A percentile compares a stretch with the other conserved stretches of the same genome.
Evolutionary conservation across 768 basidiomycete genomes (phyloP).

Genomic region (Trametopsis cervina): DNA sequence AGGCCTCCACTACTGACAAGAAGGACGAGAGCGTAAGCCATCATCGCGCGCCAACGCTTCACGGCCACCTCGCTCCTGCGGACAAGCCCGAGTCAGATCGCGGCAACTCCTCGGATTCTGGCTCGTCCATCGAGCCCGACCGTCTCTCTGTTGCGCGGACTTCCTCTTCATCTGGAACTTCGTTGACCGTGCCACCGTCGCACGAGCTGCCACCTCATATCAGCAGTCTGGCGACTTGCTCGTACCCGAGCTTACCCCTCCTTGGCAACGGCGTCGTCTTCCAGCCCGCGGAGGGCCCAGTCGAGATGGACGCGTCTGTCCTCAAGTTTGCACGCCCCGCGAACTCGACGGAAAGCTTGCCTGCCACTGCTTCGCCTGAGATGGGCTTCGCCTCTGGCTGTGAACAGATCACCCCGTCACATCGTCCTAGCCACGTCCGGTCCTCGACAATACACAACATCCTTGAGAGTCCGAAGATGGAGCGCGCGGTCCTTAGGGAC

Average conservation of each 20-base stretch:
- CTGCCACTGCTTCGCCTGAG: slow-evolving; percentile 22
- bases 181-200: slow-evolving; percentile 4
- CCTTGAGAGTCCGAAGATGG: slow-evolving; percentile 2
- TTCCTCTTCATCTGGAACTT: slow-evolving; percentile 6
- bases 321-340: slow-evolving; percentile 69
- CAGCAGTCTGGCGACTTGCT: slow-evolving; percentile 11
- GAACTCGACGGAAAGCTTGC: slow-evolving; percentile 67
- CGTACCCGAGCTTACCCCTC: slow-evolving; percentile 31
- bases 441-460: slow-evolving; percentile 13
- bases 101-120: slow-evolving; percentile 16
- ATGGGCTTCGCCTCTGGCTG: neutral
- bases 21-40: slow-evolving; percentile 2
- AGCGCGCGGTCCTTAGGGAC: neutral
- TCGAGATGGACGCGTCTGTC: slow-evolving; percentile 69
- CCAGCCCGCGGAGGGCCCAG: slow-evolving; percentile 32
- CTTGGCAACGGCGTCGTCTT: slow-evolving; percentile 11
- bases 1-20: slow-evolving; percentile 6
- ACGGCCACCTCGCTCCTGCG: slow-evolving; percentile 3
- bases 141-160: slow-evolving; percentile 7
- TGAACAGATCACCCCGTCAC: slow-evolving; percentile 7
- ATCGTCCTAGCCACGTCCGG: slow-evolving; percentile 6
- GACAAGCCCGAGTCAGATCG: neutral
- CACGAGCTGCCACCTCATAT: neutral
- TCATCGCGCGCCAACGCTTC: slow-evolving; percentile 15
- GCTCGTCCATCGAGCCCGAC: slow-evolving; percentile 11